Conservation (phyloP, 768 basidiomycete species). For the Lactarius sp. region DNA sequence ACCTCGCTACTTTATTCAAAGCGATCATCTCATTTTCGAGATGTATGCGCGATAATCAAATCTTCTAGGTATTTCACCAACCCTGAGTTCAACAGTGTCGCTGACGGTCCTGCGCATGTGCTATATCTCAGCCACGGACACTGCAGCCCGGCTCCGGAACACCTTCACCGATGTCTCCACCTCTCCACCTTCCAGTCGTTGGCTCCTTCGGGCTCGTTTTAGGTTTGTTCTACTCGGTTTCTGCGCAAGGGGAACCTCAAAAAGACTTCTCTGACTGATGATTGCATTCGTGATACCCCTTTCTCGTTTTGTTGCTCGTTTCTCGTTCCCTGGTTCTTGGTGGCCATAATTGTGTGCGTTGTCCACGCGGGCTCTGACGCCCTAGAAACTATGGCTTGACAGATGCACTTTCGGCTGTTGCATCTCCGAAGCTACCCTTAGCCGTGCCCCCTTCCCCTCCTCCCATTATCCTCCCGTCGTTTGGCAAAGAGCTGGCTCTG, state of each 20-base stretch:
- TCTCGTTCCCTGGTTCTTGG: background rate
- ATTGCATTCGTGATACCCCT: background rate
- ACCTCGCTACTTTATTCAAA: background rate
- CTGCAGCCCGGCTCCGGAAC: background rate
- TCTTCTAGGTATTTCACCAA: background rate
- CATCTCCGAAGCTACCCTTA: background rate
- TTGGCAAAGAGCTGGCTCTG: background rate
- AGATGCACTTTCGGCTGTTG: background rate
- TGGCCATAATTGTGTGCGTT: background rate
- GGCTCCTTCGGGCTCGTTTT: background rate
- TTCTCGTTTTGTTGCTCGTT: background rate
- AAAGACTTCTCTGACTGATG: constrained; percentile 11
- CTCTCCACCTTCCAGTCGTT: background rate
- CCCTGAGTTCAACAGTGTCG: background rate
- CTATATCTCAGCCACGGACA: background rate
- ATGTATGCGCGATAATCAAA: background rate
- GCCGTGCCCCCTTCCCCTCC: background rate
- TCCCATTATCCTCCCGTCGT: background rate
- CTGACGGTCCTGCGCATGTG: background rate
- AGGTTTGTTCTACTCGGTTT: background rate
- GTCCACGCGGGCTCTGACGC: background rate
- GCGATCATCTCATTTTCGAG: background rate
- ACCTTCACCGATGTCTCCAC: background rate
- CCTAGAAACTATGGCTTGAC: background rate
- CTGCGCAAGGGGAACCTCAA: background rate